Evolutionary conservation across 495 filamentous ascomycete genomes (phyloP), one percentile per base, ranked within the genome.

Genomic region (Entonaema liquescens): DNA sequence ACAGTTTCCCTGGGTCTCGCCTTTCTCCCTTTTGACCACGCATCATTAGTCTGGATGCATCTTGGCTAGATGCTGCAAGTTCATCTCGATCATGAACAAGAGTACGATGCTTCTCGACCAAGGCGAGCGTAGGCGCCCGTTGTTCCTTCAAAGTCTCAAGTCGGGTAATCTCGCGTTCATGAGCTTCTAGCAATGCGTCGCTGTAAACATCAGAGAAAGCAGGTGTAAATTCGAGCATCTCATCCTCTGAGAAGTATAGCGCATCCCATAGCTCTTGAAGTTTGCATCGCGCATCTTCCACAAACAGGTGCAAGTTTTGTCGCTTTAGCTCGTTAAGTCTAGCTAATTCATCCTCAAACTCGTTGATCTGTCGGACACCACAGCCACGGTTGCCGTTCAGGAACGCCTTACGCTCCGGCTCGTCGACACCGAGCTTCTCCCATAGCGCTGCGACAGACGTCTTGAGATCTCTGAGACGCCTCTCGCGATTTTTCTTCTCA

Each of bases 221-320:
- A 3, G 96, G 95, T 3, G 94, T 93, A 68, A 98, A 99, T 65
- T 98, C 94, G 59, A 97, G 85, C 92, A 97, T 98, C 78, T 99
- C 95, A 73, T 98, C 95, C 78, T 99, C 95, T 0, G 93, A 97
- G 76, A 94, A 93, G 79, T 93, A 98, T 4, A 99, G 82, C 7
- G 87, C 83, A 76, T 98, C 95, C 95, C 95, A 99, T 2, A 99
- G 87, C 73, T 95, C 94, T 75, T 96, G 93, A 11, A 99, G 86
- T 65, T 91, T 91, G 82, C 85, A 91, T 42, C 96, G 88, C 17
- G 95, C 92, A 82, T 98, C 94, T 73, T 98, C 95, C 23, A 99
- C 92, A 73, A 98, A 98, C 1, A 97, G 79, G 78, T 97, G 93
- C 56, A 99, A 82, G 70, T 98, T 98, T 76, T 98, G 92, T 76